Evolutionary conservation across 768 basidiomycete genomes (phyloP), one percentile per base, ranked within the genome.

Genomic region (Russula abietina): DNA sequence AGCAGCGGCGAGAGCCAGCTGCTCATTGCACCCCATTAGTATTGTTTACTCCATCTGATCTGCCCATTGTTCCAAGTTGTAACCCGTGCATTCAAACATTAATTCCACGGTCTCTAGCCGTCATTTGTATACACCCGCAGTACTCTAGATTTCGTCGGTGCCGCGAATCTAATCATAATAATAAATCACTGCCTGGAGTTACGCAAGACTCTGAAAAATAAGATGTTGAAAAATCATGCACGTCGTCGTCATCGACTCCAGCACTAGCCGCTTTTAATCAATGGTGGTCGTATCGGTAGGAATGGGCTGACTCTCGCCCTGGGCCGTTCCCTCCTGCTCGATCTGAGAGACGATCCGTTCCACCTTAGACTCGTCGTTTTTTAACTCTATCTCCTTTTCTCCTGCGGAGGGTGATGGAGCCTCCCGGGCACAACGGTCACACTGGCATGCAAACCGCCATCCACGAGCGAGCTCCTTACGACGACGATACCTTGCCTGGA

Each of bases 381-480:
- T 75, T 60, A 73, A 72, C 12, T 73, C 69, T 70, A 41, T 61
- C 41, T 60, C 71, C 71, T 55, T 68, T 66, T 16, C 61, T 59
- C 33, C 71, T 66, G 19, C 72, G 56, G 55, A 63, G 24, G 61
- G 53, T 12, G 61, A 28, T 12, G 62, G 71, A 6, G 72, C 79
- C 71, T 93, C 91, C 58, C 74, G 76, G 41, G 73, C 70, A 70
- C 91, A 93, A 49, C 83, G 80, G 58, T 78, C 73, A 71, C 91
- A 93, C 55, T 76, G 73, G 70, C 91, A 93, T 12, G 88, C 83
- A 71, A 93, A 91, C 61, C 80, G 78, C 91, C 91, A 93, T 38
- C 91, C 91, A 48, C 87, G 80, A 26, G 82, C 89, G 41, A 93
- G 80, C 76, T 91, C 88, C 68, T 79, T 77, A 36, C 91, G 81